Base-by-base conservation (phyloP, 2,329 filamentous ascomycete genomes). In the Ceratocystis lukuohia region DNA sequence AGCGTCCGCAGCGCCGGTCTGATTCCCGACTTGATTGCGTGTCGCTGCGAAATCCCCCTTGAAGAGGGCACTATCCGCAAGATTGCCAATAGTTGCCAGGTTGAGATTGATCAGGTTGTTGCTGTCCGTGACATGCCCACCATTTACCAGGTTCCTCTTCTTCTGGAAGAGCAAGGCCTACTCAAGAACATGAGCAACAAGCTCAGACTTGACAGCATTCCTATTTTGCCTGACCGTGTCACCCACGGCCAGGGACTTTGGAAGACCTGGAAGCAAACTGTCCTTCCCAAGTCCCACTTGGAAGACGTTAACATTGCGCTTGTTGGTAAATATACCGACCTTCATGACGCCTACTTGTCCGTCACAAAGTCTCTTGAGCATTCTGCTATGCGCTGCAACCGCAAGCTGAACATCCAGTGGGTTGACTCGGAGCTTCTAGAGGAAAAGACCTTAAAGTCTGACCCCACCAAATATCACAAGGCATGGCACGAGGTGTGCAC, bases 71-170 rank as follows among this genome's bases (percentile, higher is more conserved):
- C 91, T 0, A 86, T 93, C 62, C 82, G 88, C 69, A 97, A 99
- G 79, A 91, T 99, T 69, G 91, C 93, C 69, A 84, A 85, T 72
- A 90, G 87, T 77, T 97, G 93, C 75, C 90, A 96, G 73, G 88
- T 96, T 61, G 89, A 95, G 65, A 78, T 83, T 10, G 83, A 91
- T 70, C 91, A 96, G 74, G 91, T 97, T 56, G 80, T 97, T 69
- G 88, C 85, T n/a, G 92, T 99, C 10, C 87, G 88, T 71, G 88
- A 97, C 74, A 90, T 97, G 76, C 81, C 87, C 22, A 91, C 91
- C 12, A 95, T 89, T 64, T 99, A 99, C 77, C 92, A 96, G 70
- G 93, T 97, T 2, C 94, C 94, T 0, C 80, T 96, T n/a, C 87
- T 97, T 28, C 86, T 97, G 15, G 84, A 93, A 71, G 82, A 91